Conservation (phyloP, 2,329 filamentous ascomycete species). For the Aschersonia sp. region DNA sequence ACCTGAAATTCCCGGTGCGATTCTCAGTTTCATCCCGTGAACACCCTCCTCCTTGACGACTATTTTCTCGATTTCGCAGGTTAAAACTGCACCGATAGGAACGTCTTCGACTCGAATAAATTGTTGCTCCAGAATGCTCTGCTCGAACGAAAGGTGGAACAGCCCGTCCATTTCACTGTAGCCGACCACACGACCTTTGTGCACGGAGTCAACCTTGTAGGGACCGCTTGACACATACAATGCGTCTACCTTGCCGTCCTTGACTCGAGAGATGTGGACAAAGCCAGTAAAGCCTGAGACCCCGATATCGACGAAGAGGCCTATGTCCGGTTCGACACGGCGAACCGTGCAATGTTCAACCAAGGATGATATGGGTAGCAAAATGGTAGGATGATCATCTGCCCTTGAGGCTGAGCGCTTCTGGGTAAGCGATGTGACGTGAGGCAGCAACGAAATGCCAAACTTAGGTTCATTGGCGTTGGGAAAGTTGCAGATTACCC, state of each 20-base stretch:
- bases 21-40: conserved; percentile 63
- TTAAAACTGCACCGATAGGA: conserved; percentile 63
- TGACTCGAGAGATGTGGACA: conserved; percentile 84
- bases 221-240: conserved; percentile 63
- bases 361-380: conserved; percentile 57
- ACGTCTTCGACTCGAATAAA: conserved; percentile 91
- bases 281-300: conserved; percentile 58
- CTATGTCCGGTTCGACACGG: conserved; percentile 65
- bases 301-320: conserved; percentile 64
- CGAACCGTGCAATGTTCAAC: conserved; percentile 66
- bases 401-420: conserved; percentile 22
- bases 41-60: conserved; percentile 66
- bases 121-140: conserved; percentile 67
- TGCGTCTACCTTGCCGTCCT: conserved; percentile 77
- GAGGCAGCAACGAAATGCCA: conserved; percentile 77
- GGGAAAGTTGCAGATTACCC: conserved; percentile 80
- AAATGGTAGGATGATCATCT: conserved; percentile 36
- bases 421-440: conserved; percentile 50
- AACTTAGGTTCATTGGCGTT: conserved; percentile 66
- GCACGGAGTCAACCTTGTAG: conserved; percentile 63
- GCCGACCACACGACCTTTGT: conserved; percentile 69
- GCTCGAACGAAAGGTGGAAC: conserved; percentile 73
- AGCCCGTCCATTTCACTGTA: conserved; percentile 80
- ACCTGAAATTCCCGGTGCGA: conserved; percentile 80
- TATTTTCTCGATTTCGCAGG: conserved; percentile 73